Conservation (phyloP, 345 rosid species). For the Nephelium lappaceum region DNA sequence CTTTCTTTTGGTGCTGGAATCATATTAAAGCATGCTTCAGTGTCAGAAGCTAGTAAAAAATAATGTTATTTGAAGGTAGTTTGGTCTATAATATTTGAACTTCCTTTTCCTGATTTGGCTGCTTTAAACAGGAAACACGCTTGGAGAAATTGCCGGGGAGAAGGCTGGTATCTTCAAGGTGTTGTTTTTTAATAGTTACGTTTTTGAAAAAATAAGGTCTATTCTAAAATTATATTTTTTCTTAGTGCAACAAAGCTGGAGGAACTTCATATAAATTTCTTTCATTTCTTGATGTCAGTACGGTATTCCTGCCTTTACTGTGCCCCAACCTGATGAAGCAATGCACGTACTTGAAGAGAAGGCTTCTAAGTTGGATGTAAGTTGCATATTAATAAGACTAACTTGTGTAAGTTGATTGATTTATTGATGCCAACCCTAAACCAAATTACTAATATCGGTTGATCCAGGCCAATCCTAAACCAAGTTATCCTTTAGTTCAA, state of each 20-base stretch:
- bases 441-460: neutral
- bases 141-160: constrained; percentile 94
- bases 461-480: constrained; percentile 5
- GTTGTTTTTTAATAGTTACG: constrained; percentile 17
- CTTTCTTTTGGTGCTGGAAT: constrained; percentile 15
- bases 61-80: constrained; percentile 3
- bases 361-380: constrained; percentile 75
- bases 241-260: neutral
- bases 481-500: neutral
- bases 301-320: constrained; percentile 90
- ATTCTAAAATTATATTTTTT: constrained; percentile 17
- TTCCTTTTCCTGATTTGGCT: constrained; percentile 32
- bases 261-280: neutral
- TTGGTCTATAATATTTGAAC: neutral
- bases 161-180: constrained; percentile 99
- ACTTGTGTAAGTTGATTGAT: neutral
- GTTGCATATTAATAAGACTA: constrained; percentile 25
- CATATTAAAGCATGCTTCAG: neutral
- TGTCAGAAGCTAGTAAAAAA: neutral
- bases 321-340: constrained; percentile 94
- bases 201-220: constrained; percentile 14
- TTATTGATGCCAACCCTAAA: neutral
- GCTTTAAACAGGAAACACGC: constrained; percentile 75
- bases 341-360: constrained; percentile 84
- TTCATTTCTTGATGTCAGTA: constrained; percentile 43